phyloP scores from a whole-genome alignment of 495 filamentous ascomycete species.

The Terfezia claveryi region DNA sequence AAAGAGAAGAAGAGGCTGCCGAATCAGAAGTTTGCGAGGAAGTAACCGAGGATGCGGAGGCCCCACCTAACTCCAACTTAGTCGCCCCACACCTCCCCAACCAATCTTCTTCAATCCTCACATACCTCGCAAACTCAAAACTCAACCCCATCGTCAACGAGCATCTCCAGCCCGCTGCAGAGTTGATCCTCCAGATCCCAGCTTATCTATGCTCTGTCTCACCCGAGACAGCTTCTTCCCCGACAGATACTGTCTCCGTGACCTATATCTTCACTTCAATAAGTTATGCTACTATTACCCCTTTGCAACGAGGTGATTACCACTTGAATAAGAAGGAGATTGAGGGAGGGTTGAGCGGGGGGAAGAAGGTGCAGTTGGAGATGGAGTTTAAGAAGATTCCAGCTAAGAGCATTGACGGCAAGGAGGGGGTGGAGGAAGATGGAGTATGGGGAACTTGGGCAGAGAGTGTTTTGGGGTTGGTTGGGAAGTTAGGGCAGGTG shows the following conservation, averaged over 20 bases:
- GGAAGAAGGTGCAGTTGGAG: not conserved
- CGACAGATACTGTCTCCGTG: not conserved
- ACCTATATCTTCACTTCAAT: conserved; percentile 15
- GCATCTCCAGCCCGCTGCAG: not conserved
- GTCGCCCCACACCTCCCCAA: too few relatives aligned
- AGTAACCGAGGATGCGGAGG: too few relatives aligned
- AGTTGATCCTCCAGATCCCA: not conserved
- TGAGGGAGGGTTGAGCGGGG: conserved; percentile 15
- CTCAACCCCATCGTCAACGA: not conserved
- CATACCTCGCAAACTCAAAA: not conserved
- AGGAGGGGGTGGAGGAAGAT: too few relatives aligned
- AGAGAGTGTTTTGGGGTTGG: too few relatives aligned
- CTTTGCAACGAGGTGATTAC: conserved; percentile 5
- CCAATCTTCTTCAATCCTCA: too few relatives aligned
- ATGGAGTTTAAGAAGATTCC: too few relatives aligned
- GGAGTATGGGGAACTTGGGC: too few relatives aligned
- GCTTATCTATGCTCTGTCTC: not conserved
- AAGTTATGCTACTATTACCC: conserved; percentile 8
- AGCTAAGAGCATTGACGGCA: too few relatives aligned
- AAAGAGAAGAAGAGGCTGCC: too few relatives aligned
- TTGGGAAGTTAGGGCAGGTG: too few relatives aligned
- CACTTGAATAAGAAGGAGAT: conserved; percentile 6
- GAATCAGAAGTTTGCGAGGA: too few relatives aligned
- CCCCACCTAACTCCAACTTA: too few relatives aligned
- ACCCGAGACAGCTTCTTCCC: not conserved